These are phyloP conservation scores for Pholiota microspora DNA, from an alignment of 768 basidiomycete species.

Conservation along the genomic window DNA sequence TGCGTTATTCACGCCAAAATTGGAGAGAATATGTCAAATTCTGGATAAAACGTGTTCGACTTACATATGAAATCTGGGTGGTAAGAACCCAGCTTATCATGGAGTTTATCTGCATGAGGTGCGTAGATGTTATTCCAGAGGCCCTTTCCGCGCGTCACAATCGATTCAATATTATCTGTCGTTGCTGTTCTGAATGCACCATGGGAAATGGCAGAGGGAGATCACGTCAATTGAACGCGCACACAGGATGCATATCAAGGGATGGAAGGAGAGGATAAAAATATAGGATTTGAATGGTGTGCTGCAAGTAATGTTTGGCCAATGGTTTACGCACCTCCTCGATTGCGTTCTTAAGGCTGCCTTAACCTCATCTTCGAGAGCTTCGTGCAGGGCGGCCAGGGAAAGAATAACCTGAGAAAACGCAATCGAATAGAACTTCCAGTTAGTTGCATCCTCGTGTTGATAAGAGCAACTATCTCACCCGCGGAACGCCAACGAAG, in stretches of 20 bases:
- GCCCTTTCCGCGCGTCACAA: conserved; percentile 61
- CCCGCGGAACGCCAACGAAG: conserved; percentile 85
- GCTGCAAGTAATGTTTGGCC: background rate
- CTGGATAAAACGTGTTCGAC: conserved; percentile 37
- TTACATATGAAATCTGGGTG: conserved; percentile 94
- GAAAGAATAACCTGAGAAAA: conserved; percentile 72
- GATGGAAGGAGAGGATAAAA: conserved; percentile 1
- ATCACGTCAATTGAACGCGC: background rate
- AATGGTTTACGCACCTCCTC: conserved; percentile 46
- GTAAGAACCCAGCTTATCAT: conserved; percentile 81
- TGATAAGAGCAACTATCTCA: conserved; percentile 34
- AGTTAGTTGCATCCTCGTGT: conserved; percentile 9
- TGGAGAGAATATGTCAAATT: conserved; percentile 29
- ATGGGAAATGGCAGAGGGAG: conserved; percentile 10
- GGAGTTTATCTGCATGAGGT: conserved; percentile 87
- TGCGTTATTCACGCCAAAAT: conserved; percentile 21
- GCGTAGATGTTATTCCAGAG: conserved; percentile 89
- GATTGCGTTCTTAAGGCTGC: conserved; percentile 63
- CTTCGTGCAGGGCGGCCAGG: conserved; percentile 72
- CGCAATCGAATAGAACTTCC: background rate
- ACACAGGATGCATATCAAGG: background rate
- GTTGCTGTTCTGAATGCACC: conserved; percentile 48
- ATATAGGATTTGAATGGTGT: background rate
- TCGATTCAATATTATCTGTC: conserved; percentile 65
- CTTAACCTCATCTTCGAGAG: conserved; percentile 81